Evolutionary conservation across 2,329 filamentous ascomycete genomes (phyloP), one percentile per base, ranked within the genome.

Genomic region (Epichloe scottii): DNA sequence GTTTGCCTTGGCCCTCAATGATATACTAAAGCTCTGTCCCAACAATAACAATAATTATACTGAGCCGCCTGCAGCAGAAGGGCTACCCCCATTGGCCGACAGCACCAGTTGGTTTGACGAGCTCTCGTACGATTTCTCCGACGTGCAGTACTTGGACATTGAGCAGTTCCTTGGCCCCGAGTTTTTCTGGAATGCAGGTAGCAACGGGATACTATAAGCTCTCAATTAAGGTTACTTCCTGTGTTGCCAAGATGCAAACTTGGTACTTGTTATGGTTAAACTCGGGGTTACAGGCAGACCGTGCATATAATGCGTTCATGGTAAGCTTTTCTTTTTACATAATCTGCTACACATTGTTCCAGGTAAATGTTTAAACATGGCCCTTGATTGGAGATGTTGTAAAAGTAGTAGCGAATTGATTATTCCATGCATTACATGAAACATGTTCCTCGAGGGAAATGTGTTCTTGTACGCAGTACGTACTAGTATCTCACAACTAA

Each of bases 121-220:
- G 46, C 54, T 74, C 48, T 62, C 71, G 3, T 66, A 68, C 17
- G 72, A 75, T 52, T 63, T 74, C 49, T 70, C 69, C 0, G 67
- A 66, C 41, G 57, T 74, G 19, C 66, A 69, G 41, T 66, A 71
- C 33, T 64, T 71, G 45, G 70, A 74, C 54, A 54, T 74, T 26
- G 71, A 73, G 37, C 65, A 68, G 26, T 67, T 71, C 38, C 59
- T 72, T 5, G 45, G 33, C 12, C 48, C 48, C 5, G 48, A 21
- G 14, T 37, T 45, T 15, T 45, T 48, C 34, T 50, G 44, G 44
- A 45, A 45, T 37, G 38, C 48, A 23, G 34, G 40, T 3, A 47
- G 51, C 30, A 44, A 41, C 40, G 33, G 39, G 5, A 38, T 39
- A 5, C 17, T 46, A 35, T 49, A 45, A 56, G 21, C 35, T 39